Evolutionary conservation across 2,329 filamentous ascomycete genomes (phyloP).

Genomic region (Colletotrichum sojae): DNA sequence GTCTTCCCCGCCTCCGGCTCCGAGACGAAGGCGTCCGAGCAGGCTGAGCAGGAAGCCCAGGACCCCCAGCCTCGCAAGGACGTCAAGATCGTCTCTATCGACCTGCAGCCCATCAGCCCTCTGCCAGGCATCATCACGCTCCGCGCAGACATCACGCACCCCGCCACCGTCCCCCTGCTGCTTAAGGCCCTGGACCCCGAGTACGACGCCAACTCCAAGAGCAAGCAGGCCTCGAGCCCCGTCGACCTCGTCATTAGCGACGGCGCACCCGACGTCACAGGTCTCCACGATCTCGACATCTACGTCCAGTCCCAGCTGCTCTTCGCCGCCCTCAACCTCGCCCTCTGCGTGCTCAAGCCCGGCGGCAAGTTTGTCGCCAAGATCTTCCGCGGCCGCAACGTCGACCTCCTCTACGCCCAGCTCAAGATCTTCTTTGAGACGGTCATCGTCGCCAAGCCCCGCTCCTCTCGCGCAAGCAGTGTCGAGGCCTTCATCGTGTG

Average conservation of each 20-base stretch:
- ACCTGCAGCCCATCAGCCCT: constrained; percentile 95
- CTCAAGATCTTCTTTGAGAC: constrained; percentile 90
- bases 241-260: constrained; percentile 97
- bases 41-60: constrained; percentile 40
- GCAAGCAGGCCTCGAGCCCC: constrained; percentile 74
- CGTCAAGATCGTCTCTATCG: constrained; percentile 95
- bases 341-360: constrained; percentile 90
- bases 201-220: constrained; percentile 64
- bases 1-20: constrained; percentile 54
- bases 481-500: constrained; percentile 98
- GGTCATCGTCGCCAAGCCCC: constrained; percentile 92
- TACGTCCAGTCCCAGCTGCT: constrained; percentile 97
- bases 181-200: constrained; percentile 86
- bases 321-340: constrained; percentile 93
- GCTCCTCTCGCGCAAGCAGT: constrained; percentile 95
- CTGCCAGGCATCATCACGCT: constrained; percentile 93
- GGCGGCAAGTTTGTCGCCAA: constrained; percentile 98
- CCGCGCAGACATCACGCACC: constrained; percentile 96
- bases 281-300: constrained; percentile 96
- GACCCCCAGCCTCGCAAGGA: constrained; percentile 69
- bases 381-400: constrained; percentile 94
- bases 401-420: constrained; percentile 96
- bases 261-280: constrained; percentile 95
- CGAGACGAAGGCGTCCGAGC: background rate
- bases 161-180: constrained; percentile 91